Evolutionary conservation across 108 stramenopile genomes (phyloP).

Genomic region (Nitzschia sp.): DNA sequence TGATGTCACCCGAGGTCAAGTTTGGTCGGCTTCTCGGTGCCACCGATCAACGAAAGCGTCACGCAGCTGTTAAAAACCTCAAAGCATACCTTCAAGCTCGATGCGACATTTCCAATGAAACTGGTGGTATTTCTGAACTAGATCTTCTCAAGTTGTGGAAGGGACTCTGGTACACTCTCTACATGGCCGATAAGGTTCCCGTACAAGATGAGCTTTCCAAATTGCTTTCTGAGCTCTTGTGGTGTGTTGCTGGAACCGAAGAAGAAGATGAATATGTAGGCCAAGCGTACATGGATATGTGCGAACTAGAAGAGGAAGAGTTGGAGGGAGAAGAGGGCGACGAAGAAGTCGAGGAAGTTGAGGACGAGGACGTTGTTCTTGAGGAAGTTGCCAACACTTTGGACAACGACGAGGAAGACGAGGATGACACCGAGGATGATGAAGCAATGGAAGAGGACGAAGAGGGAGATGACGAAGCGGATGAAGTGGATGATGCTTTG

Average conservation of each 20-base stretch:
- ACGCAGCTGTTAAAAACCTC: conserved; percentile 67
- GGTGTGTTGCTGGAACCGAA: conserved; percentile 84
- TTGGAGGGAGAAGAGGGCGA: conserved; percentile 33
- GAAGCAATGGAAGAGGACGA: conserved; percentile 9
- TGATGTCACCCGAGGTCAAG: conserved; percentile 71
- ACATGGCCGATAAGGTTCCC: conserved; percentile 85
- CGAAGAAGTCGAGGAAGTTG: conserved; percentile 17
- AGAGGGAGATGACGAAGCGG: conserved; percentile 43
- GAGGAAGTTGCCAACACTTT: conserved; percentile 16
- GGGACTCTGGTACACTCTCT: conserved; percentile 89
- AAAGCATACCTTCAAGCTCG: conserved; percentile 63
- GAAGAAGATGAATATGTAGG: conserved; percentile 88
- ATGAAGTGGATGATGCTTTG: conserved; percentile 30
- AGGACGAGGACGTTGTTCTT: conserved; percentile 15
- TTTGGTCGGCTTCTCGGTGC: conserved; percentile 75
- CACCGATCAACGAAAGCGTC: conserved; percentile 72
- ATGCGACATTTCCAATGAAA: conserved; percentile 47
- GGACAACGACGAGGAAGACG: conserved; percentile 25
- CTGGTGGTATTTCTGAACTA: conserved; percentile 71
- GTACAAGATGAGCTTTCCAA: conserved; percentile 87
- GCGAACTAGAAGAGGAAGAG: conserved; percentile 35
- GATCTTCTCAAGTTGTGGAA: conserved; percentile 93
- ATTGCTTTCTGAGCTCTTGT: conserved; percentile 70
- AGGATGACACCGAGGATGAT: conserved; percentile 17
- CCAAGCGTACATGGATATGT: conserved; percentile 67